Base-by-base conservation (phyloP, 75 land plant genomes). In the Larix kaempferi region DNA sequence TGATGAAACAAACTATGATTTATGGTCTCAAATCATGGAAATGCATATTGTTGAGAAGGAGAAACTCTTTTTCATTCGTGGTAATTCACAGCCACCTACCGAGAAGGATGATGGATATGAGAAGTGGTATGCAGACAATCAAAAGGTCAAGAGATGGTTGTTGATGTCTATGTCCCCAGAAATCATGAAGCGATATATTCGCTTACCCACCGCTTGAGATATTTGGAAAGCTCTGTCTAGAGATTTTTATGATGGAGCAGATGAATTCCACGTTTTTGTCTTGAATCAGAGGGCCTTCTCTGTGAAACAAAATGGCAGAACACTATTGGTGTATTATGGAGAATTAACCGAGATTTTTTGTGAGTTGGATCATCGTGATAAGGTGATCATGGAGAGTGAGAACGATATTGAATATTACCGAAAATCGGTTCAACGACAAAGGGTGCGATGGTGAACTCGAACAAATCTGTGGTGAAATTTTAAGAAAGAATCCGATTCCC, bases 371-470 rank as follows among this genome's bases (percentile, higher is more conserved):
- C 60, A 74, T 39, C 57, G 26, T 21, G 25, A 10, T 54, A 74
- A 23, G 26, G 25, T 16, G 57, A 74, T n/a, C 57, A 56, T 16
- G 17, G 8, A 23, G 33, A 21, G 26, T 16, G 59, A 3, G 3
- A 56, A 54, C 8, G 14, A 54, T 19, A 59, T 54, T 74, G n/a
- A 8, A 54, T 3, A 4, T 39, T 39, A 39, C 4, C 41, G 4
- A 39, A 39, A 19, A 5, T 16, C 4, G 7, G 57, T 22, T 16
- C 19, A 16, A 3, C 22, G 26, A n/a, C 59, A 21, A 6, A 19
- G 76, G 22, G 76, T 74, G 21, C 58, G 76, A 74, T 25, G 8
- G 10, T 55, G 76, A 74, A n/a, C 57, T 54, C 26, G 76, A 74
- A 55, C 76, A 74, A 56, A 23, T 74, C 26, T 29, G 0, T 55